These are phyloP conservation scores for Escallonia herrerae DNA, from an alignment of 129 eudicot genomes.

Conservation along the genomic window DNA sequence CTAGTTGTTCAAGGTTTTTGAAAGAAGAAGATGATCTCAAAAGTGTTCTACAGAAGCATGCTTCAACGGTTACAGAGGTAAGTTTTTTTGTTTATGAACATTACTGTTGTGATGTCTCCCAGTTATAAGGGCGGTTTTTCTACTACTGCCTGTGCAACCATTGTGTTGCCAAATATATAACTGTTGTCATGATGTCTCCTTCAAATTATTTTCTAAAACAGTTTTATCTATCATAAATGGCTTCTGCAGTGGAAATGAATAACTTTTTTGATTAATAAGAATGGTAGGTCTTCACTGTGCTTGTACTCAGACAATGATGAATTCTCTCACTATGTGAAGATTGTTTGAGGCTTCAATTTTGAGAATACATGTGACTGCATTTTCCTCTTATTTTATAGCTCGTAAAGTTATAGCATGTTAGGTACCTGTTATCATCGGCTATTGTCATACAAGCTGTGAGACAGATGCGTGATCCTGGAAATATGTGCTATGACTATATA, in stretches of 20 bases:
- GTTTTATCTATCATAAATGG: too few species aligned
- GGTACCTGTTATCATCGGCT: too few species aligned
- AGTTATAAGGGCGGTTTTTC: neutral
- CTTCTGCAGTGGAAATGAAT: neutral
- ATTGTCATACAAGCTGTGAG: too few species aligned
- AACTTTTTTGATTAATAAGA: neutral
- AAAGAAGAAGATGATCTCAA: conserved; percentile 47
- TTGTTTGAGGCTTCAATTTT: too few species aligned
- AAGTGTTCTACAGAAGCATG: conserved; percentile 37
- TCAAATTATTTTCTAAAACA: neutral
- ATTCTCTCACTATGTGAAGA: too few species aligned
- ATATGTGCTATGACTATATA: too few species aligned
- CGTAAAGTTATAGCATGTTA: too few species aligned
- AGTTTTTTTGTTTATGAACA: conserved; percentile 13
- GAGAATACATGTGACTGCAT: too few species aligned
- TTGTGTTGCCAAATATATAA: neutral
- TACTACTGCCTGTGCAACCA: neutral
- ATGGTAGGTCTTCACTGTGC: too few species aligned
- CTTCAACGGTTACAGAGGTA: conserved; percentile 63
- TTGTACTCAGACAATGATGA: too few species aligned
- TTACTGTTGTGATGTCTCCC: neutral
- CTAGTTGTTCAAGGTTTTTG: conserved; percentile 59
- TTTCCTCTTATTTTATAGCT: too few species aligned
- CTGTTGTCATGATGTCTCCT: neutral
- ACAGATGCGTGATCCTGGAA: too few species aligned